Evolutionary conservation across 495 filamentous ascomycete genomes (phyloP), one percentile per base, ranked within the genome.

Genomic region (Hapsidospora chrysogenum): DNA sequence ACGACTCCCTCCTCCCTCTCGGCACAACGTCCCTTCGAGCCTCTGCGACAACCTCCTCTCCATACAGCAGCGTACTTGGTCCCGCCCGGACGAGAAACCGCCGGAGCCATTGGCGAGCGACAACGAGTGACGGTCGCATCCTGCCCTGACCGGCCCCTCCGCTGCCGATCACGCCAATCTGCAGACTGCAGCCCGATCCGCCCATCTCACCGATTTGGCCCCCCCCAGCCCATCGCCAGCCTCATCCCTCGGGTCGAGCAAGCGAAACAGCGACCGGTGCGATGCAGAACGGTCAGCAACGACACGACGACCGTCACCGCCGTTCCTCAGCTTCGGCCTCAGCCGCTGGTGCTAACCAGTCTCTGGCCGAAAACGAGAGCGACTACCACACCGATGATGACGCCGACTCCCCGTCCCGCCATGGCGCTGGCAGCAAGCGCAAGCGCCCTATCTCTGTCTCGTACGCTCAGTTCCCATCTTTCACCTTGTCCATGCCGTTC

Each of bases 381-480:
- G 57, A 59, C 40, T 53, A 60, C 31, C 40, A 47, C 16, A 54
- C 54, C 22, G 49, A 57, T 17, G 45, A 53, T 39, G 61, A 61
- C 22, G 48, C 46, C 28, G 41, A 54, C 13, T 55, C 58, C 25
- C 48, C 47, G 31, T 40, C 52, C 18, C 50, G 48, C 9, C 49
- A 40, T 27, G 60, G n/a, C n/a, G n/a, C n/a, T n/a, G n/a, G n/a
- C n/a, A n/a, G 59, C 31, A 66, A 66, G 43, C 54, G 64, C 37
- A 73, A 73, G 46, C 53, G 69, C 30, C 70, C 69, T n/a, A 61
- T 70, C 38, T 68, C 66, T 37, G 71, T 73, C 13, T 71, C 67
- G 54, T 68, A 50, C 49, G 63, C 60, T 36, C 11, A 13, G 3
- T 3, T 9, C 25, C 33, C 16, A 15, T n/a, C n/a, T n/a, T n/a